Evolutionary conservation across 192 early-diverging fungal genomes (phyloP).

Genomic region (Coemansia sp.): DNA sequence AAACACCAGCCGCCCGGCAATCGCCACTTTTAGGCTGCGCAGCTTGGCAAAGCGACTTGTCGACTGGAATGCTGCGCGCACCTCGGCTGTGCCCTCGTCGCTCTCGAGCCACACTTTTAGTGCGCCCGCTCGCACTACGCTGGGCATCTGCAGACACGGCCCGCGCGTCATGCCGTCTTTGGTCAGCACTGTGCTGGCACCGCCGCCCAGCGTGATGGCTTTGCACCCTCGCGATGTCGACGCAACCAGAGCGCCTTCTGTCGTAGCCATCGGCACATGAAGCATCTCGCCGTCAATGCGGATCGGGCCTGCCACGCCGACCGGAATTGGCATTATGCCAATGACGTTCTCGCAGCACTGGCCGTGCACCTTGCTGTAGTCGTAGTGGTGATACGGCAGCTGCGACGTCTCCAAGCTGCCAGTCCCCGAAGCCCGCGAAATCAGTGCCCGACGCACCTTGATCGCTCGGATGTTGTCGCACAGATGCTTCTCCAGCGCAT

Average conservation of each 20-base stretch:
- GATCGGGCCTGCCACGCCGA: conserved; percentile 89
- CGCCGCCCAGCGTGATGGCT: conserved; percentile 84
- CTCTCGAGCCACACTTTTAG: conserved; percentile 76
- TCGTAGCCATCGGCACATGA: conserved; percentile 94
- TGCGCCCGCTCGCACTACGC: conserved; percentile 60
- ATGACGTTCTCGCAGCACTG: conserved; percentile 96
- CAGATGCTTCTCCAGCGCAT: conserved; percentile 87
- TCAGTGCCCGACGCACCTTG: conserved; percentile 72
- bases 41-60: conserved; percentile 89
- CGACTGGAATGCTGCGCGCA: conserved; percentile 80
- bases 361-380: conserved; percentile 85
- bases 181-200: conserved; percentile 75
- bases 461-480: conserved; percentile 81
- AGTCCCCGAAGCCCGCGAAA: conserved; percentile 66
- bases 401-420: conserved; percentile 64
- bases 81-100: conserved; percentile 57
- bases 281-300: conserved; percentile 75
- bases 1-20: conserved; percentile 80
- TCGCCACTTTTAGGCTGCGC: conserved; percentile 73
- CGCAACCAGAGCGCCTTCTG: conserved; percentile 87
- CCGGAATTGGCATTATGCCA: conserved; percentile 87
- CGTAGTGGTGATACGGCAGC: conserved; percentile 82
- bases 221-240: conserved; percentile 93
- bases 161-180: conserved; percentile 92
- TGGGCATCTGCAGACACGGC: conserved; percentile 85